Evolutionary conservation across 1,284 basidiomycete species (phyloP), one percentile per base, ranked within the genome.

Genomic region (Tilletia caries): DNA sequence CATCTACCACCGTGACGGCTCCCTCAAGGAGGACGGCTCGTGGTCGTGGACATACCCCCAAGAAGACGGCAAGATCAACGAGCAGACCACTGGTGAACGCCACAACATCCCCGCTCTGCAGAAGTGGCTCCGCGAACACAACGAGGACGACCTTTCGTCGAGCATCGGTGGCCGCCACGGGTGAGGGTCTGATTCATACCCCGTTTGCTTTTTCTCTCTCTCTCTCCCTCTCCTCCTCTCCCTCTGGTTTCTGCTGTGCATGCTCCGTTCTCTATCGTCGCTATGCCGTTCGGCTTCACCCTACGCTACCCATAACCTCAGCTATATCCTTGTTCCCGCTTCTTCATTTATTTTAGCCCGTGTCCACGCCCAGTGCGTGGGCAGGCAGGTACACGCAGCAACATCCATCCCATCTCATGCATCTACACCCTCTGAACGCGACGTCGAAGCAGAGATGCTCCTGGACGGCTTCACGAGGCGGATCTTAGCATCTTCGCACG

Each of bases 11-110:
- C 79, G 81, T 33, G 67, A 73, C 48, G 77, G 78, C 25, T 73
- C 79, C 60, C 75, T 82, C 48, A 76, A 75, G 52, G 75, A 77
- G 65, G 79, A 79, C 68, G 76, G 76, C 43, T 71, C 71, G 65
- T 64, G 80, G 68, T 69, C 70, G 48, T 83, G 81, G 81, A 72
- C 77, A 41, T 83, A 83, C 67, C 81, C 81, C 23, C 81, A 82
- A 70, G 67, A 65, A 62, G 70, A 74, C 69, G 80, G 81, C 66
- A 68, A 73, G 64, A 66, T 68, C 43, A 68, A 69, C 65, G 71
- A 64, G 33, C 81, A 83, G 71, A 67, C 68, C 29, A 68, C 81
- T 68, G 76, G 76, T 66, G 76, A 79, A 60, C 76, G 78, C 52
- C 77, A 80, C 73, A 76, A 74, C 73, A 80, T 80, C 54, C 77